Base-by-base conservation (phyloP, 331 rosid genomes). In the Cucumis variabilis region DNA sequence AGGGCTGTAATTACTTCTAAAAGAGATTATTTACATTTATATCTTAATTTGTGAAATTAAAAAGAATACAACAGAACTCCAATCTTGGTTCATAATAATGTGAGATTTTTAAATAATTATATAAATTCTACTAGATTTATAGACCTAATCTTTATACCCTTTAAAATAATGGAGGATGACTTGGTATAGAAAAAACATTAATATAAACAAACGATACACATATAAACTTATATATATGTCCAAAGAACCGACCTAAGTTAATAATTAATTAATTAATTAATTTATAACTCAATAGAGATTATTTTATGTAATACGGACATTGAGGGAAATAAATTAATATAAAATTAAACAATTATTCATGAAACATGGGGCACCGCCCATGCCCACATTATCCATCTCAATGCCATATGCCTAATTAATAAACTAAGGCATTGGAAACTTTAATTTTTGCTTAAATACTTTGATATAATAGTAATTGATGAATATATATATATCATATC, bases 361-460 rank as follows among this genome's bases (percentile, higher is more conserved):
- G 62, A 76, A 76, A 76, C 82, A 76, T 76, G 82, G 82, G 82
- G 82, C 82, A 76, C 82, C 82, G 82, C 82, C 82, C 80, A 41
- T 41, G 80, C 58, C 58, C 80, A 41, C 82, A 76, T 76, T 46
- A 76, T 76, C 82, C 82, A 76, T 46, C 33, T 27, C 62, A 3
- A 76, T 76, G 82, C 6, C 82, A 76, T 76, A 76, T 76, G 82
- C 60, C 60, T 13, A 75, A 73, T 6, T 17, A 58, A 58, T 58
- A 58, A 21, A 74, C 58, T 2, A 12, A 23, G 33, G 21, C 62
- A 23, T n/a, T 44, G 82, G 11, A n/a, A 76, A 23, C 30, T 46
- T 74, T 74, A 41, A 21, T 76, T n/a, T 46, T 2, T 46, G 10
- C 7, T 44, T 44, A 75, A 41, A 23, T 75, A 21, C 27, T 41